Evolutionary conservation across 352 stramenopile genomes (phyloP).

Genomic region (Nothophytophthora sp.): DNA sequence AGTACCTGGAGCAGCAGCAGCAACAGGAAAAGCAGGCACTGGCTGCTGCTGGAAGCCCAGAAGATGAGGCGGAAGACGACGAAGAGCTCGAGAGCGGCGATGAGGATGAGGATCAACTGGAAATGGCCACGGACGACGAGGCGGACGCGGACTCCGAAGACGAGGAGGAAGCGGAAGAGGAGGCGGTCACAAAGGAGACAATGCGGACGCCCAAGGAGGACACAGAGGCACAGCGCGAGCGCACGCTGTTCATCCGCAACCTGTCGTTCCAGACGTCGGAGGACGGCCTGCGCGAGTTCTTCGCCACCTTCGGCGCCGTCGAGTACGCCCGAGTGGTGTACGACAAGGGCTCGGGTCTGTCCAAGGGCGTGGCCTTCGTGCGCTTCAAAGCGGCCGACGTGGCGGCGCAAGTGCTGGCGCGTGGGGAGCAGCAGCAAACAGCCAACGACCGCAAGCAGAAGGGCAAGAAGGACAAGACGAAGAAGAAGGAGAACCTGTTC

Average conservation of each 20-base stretch:
- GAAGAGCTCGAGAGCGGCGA: conserved; percentile 34
- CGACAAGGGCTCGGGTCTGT: conserved; percentile 74
- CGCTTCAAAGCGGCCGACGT: conserved; percentile 64
- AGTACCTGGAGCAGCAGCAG: conserved; percentile 79
- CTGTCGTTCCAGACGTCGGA: conserved; percentile 85
- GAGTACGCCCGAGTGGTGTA: conserved; percentile 86
- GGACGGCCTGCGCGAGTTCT: conserved; percentile 69
- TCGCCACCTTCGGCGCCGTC: conserved; percentile 68
- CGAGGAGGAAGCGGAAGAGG: conserved; percentile 27
- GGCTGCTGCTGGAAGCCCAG: conserved; percentile 14
- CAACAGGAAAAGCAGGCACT: conserved; percentile 44
- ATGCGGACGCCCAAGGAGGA: conserved; percentile 41
- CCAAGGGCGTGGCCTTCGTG: conserved; percentile 86
- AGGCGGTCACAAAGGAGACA: conserved; percentile 30
- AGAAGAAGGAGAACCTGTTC: conserved; percentile 56
- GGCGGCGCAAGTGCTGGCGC: conserved; percentile 57
- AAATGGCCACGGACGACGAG: conserved; percentile 53
- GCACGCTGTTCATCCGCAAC: conserved; percentile 86
- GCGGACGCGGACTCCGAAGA: conserved; percentile 19
- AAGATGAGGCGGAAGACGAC: conserved; percentile 35
- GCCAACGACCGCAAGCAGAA: conserved; percentile 43
- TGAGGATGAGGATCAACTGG: conserved; percentile 49
- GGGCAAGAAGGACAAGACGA: conserved; percentile 55
- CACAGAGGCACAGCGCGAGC: conserved; percentile 72
- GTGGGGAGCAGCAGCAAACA: conserved; percentile 38